phyloP scores from a whole-genome alignment of 2,329 filamentous ascomycete genomes.

The Trichoderma aggressivum region DNA sequence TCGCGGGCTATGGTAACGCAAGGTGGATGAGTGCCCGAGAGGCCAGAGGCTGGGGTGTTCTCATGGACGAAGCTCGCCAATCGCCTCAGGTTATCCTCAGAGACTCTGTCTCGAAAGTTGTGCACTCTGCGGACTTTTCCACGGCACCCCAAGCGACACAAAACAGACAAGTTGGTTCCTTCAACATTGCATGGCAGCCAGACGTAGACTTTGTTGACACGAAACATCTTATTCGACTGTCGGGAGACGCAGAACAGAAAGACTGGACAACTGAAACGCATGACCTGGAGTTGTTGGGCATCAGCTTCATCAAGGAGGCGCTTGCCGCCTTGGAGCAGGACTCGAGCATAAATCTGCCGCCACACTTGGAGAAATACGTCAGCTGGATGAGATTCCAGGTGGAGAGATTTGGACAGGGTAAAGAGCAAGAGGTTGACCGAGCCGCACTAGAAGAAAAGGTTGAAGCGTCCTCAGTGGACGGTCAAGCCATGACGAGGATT shows the following conservation, averaged over 20 bases:
- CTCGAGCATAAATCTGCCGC: neutral
- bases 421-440: neutral
- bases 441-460: neutral
- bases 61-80: neutral
- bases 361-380: neutral
- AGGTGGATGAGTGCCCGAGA: neutral
- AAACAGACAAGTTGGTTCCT: neutral
- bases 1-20: neutral
- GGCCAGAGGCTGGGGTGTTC: neutral
- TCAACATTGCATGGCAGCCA: neutral
- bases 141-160: neutral
- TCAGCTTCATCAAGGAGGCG: neutral
- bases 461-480: neutral
- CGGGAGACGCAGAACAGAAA: neutral
- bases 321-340: neutral
- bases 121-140: neutral
- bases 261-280: neutral
- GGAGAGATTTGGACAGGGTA: neutral
- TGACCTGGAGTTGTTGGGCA: neutral
- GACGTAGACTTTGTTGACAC: neutral
- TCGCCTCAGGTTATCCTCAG: neutral
- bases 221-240: neutral
- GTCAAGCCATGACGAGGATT: neutral
- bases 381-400: neutral
- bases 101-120: neutral